Evolutionary conservation across 306 rosid species (phyloP).

Genomic region (Quercus rubra): DNA sequence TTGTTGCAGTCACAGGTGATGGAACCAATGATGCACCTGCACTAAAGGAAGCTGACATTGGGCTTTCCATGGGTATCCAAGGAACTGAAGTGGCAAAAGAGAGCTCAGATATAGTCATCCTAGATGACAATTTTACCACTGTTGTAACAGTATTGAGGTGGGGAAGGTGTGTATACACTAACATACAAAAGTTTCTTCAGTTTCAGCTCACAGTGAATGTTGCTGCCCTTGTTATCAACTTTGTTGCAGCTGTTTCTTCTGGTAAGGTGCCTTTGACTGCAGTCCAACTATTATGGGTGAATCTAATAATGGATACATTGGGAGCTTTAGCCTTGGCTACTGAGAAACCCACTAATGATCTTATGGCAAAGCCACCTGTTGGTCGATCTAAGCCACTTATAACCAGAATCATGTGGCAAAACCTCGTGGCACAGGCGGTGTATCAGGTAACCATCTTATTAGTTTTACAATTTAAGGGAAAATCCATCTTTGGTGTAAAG

Average conservation of each 20-base stretch:
- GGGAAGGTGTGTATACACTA: slow-evolving; percentile 29
- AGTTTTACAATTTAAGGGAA: slow-evolving; percentile 22
- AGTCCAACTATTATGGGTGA: slow-evolving; percentile 29
- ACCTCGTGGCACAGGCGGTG: slow-evolving; percentile 21
- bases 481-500: slow-evolving; percentile 16
- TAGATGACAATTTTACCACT: slow-evolving; percentile 18
- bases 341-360: slow-evolving; percentile 20
- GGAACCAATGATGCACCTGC: slow-evolving; percentile 32
- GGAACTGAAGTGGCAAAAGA: slow-evolving; percentile 32
- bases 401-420: slow-evolving; percentile 24
- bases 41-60: slow-evolving; percentile 25
- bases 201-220: slow-evolving; percentile 28
- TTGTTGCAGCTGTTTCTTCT: slow-evolving; percentile 17
- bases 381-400: slow-evolving; percentile 14
- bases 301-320: slow-evolving; percentile 28
- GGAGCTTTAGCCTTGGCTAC: slow-evolving; percentile 33
- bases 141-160: slow-evolving; percentile 22
- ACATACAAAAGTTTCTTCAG: slow-evolving; percentile 28
- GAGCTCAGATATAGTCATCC: slow-evolving; percentile 24
- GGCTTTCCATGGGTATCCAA: slow-evolving; percentile 31
- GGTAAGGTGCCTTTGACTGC: slow-evolving; percentile 21
- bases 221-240: slow-evolving; percentile 15
- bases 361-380: slow-evolving; percentile 5
- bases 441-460: slow-evolving; percentile 20
- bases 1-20: slow-evolving; percentile 28